Evolutionary conservation across 2,329 filamentous ascomycete genomes (phyloP), one percentile per base, ranked within the genome.

Genomic region (Monosporascus ibericus): DNA sequence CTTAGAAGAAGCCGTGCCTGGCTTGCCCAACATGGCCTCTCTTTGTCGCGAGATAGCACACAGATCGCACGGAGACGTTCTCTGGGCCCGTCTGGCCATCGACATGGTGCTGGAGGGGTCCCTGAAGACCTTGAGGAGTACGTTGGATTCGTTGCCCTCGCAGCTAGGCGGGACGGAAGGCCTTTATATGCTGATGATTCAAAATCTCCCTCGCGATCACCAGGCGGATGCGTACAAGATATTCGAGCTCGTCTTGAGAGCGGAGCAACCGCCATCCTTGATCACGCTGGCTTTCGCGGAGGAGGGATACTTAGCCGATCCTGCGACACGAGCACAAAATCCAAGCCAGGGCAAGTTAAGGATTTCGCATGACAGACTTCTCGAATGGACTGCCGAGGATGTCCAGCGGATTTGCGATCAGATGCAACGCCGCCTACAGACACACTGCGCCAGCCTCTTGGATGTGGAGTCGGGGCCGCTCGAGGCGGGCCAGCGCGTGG

Each of bases 171-270:
- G 66, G 6, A 54, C 60, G 0, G 62, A 67, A 18, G 66, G 66
- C 8, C 56, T 68, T 6, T 68, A 68, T 39, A 68, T 68, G 64
- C 60, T 60, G n/a, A 67, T 68, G 58, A 57, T 68, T 4, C 55
- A 66, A 53, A 65, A 60, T 24, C 55, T 68, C 5, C 58, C 54
- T 27, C 61, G 48, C 3, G 59, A 64, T 36, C n/a, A 61, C n/a
- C 60, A 64, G 42, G 56, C 58, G 5, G 58, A 56, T 27, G 63
- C 64, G 48, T 65, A 55, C 30, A 62, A 62, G 37, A 64, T 68
- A 44, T 68, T 66, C 34, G 61, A 65, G 40, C 56, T 68, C 9
- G 59, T 68, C 8, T 52, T 67, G 37, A 58, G 60, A 36, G 60
- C 65, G 8, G 64, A 63, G 22, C 63, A 68, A n/a, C 65, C 65